Conservation (phyloP, 257 asterid species). For the Oldenlandia corymbosa region DNA sequence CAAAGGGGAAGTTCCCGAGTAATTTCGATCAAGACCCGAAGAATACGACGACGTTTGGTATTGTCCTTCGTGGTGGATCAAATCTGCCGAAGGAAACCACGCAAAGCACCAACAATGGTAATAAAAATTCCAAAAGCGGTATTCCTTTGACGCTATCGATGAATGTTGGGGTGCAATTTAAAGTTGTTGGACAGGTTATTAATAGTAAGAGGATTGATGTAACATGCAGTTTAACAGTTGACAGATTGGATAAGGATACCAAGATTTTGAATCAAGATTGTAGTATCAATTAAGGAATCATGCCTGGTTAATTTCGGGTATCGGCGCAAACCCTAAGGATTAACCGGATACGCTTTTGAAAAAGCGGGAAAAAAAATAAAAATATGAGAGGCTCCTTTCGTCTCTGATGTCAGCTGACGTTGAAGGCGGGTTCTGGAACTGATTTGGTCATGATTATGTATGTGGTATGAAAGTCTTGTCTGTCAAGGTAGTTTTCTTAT, state of each 20-base stretch:
- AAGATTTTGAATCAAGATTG: conserved; percentile 10
- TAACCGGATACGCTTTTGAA: too few relatives aligned
- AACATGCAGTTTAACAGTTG: conserved; percentile 11
- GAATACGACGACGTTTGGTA: background rate
- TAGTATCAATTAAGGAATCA: background rate
- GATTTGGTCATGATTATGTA: too few relatives aligned
- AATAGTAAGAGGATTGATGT: conserved; percentile 8
- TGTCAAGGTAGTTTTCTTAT: background rate
- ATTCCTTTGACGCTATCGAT: conserved; percentile 7
- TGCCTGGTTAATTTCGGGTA: too few relatives aligned
- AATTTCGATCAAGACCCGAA: background rate
- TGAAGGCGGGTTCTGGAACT: too few relatives aligned
- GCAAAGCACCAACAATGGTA: conserved; percentile 11
- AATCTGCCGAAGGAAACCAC: conserved; percentile 7
- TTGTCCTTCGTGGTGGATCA: conserved; percentile 7
- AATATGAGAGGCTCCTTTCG: too few relatives aligned
- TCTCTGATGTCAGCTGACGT: too few relatives aligned
- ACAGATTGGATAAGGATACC: background rate
- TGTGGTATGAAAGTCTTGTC: background rate
- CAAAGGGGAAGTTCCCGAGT: conserved; percentile 1
- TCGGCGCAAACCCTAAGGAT: too few relatives aligned
- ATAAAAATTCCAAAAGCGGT: background rate
- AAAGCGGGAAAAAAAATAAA: too few relatives aligned
- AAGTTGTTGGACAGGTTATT: background rate
- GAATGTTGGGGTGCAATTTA: background rate